phyloP scores from a whole-genome alignment of 192 early-diverging fungal species.

The Coemansia sp. region DNA sequence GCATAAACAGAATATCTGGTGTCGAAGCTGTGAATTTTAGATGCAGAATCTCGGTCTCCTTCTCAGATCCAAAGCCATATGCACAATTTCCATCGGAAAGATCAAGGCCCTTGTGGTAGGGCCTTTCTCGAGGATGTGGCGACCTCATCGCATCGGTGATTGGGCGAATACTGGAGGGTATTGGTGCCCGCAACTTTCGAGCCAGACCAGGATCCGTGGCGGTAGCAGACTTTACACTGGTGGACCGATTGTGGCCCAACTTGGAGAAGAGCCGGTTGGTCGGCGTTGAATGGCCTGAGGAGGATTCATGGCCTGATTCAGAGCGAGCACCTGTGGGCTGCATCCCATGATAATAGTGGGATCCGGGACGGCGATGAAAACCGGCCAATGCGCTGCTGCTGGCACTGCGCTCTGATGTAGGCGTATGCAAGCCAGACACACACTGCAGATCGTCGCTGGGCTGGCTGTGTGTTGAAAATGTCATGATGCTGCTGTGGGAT shows the following conservation, averaged over 20 bases:
- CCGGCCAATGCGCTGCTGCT: conserved; percentile 3
- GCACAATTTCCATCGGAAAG: not conserved
- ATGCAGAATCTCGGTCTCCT: conserved; percentile 4
- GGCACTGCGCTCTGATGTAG: conserved; percentile 2
- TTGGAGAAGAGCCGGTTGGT: conserved; percentile 19
- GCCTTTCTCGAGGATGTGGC: not conserved
- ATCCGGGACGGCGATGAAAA: conserved; percentile 1
- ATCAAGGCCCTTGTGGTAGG: not conserved
- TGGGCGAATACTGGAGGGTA: not conserved
- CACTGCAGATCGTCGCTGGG: conserved; percentile 5
- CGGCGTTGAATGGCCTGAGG: conserved; percentile 40
- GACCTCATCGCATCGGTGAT: too few species aligned
- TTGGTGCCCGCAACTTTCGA: not conserved
- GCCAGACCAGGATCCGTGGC: not conserved
- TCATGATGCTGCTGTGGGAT: conserved; percentile 10
- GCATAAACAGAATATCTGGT: conserved; percentile 30
- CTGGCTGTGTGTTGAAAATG: conserved; percentile 14
- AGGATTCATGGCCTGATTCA: conserved; percentile 14
- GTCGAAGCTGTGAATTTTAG: conserved; percentile 19
- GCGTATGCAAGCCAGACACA: conserved; percentile 5
- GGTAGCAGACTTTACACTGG: conserved; percentile 8
- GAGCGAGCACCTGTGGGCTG: conserved; percentile 16
- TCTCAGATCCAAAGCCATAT: conserved; percentile 3
- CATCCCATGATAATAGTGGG: not conserved
- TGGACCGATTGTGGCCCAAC: conserved; percentile 11